Evolutionary conservation across 345 rosid species (phyloP), one percentile per base, ranked within the genome.

Genomic region (Luvunga scandens): DNA sequence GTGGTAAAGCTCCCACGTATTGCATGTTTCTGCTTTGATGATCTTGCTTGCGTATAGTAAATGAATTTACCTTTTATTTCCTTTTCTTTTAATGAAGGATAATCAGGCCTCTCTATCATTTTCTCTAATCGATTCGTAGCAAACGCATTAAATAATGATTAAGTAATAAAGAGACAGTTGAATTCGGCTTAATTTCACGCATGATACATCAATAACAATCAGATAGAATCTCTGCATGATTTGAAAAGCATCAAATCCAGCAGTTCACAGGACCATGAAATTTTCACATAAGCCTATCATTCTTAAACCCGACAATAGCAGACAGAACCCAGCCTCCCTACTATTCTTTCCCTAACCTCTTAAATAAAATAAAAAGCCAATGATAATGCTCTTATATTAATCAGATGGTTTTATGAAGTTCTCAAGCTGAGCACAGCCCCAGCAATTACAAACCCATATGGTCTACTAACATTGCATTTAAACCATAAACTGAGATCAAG

Each of bases 401-500:
- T 21, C 62, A 30, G 22, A 33, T 30, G 66, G 56, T 67, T 56
- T 27, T 24, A 19, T 34, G 31, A 33, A 13, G 72, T 36, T 59
- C 62, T 14, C 36, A 25, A 53, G 65, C 76, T 42, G 42, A 80
- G 73, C 71, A 78, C 60, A 34, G 69, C 61, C 56, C 72, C 16
- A 67, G 80, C 75, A 3, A 78, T 67, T 33, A 66, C 78, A 74
- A 66, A 42, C 55, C 28, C 34, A 9, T 64, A 60, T 9, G 28
- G 27, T 63, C 30, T 2, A 62, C 22, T 39, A 68, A 27, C 72
- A 45, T 45, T n/a, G 72, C 65, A 45, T 66, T 75, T 67, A 33
- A 13, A 38, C 64, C 25, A 68, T 36, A 31, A 42, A 39, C 28
- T 10, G 34, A 67, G 60, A 69, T 85, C 85, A 87, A 38, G 84